phyloP scores from a whole-genome alignment of 2,329 filamentous ascomycete genomes.

The Aureobasidium lini region DNA sequence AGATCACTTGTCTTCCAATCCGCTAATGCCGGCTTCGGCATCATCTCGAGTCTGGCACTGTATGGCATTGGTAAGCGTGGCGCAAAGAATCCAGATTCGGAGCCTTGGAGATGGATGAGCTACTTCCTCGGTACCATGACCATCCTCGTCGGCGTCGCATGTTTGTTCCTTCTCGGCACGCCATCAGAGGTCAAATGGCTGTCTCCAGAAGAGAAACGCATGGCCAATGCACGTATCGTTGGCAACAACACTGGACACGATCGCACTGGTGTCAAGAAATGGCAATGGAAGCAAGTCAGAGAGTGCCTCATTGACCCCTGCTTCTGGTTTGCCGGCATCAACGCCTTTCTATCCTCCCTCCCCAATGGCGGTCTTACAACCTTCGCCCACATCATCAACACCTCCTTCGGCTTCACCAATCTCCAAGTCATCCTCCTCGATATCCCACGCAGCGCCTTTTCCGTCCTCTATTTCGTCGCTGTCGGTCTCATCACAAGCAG shows the following conservation, averaged over 20 bases:
- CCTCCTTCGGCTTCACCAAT: slow-evolving; percentile 15
- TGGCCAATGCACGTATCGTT: slow-evolving; percentile 24
- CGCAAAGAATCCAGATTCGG: slow-evolving; percentile 20
- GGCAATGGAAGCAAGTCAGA: slow-evolving; percentile 23
- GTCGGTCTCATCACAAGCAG: slow-evolving; percentile 26
- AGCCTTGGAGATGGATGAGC: slow-evolving; percentile 25
- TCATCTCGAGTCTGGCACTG: slow-evolving; percentile 22
- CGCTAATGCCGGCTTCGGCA: slow-evolving; percentile 30
- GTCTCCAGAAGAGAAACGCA: slow-evolving; percentile 21
- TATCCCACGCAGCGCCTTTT: slow-evolving; percentile 24
- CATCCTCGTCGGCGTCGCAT: slow-evolving; percentile 21
- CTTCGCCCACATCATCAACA: slow-evolving; percentile 14
- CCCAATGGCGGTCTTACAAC: slow-evolving; percentile 20
- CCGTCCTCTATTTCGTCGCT: slow-evolving; percentile 28
- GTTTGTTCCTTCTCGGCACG: slow-evolving; percentile 23
- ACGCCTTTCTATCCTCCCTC: slow-evolving; percentile 21
- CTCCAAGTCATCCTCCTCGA: slow-evolving; percentile 30
- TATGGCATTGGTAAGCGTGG: slow-evolving; percentile 24
- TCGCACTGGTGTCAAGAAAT: slow-evolving; percentile 23
- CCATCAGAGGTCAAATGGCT: slow-evolving; percentile 25
- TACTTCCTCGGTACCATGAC: slow-evolving; percentile 23
- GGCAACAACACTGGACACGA: slow-evolving; percentile 26
- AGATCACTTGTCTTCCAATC: slow-evolving; percentile 31
- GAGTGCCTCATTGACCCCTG: slow-evolving; percentile 25
- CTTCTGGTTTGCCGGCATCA: slow-evolving; percentile 24